Evolutionary conservation across 352 stramenopile genomes (phyloP), one percentile per base, ranked within the genome.

Genomic region (Pythium vanterpoolii): DNA sequence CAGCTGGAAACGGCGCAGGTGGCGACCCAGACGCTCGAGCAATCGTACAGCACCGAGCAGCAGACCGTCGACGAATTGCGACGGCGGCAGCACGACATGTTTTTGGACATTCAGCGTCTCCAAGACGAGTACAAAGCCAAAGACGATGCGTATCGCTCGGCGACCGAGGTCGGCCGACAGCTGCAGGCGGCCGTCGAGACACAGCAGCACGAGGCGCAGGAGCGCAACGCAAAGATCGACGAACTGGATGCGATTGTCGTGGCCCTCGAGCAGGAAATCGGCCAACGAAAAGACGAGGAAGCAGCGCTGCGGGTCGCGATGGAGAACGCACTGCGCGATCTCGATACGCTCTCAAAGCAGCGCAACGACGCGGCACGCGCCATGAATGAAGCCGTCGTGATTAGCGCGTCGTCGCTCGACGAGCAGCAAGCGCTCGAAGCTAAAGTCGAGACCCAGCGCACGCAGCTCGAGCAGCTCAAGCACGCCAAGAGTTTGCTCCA

Each of bases 321-420:
- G 81, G 83, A 89, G 39, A 71, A 73, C 7, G 71, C 81, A 9
- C 58, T 92, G n/a, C 68, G 72, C 0, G 85, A 94, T 36, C 48
- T 94, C 1, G 69, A 84, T 26, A 69, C 59, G 1, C 57, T 94
- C 16, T 90, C 84, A 1, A 71, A 72, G 14, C 82, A 94, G 47
- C 79, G 85, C 27, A 93, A 94, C 39, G 83, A 94, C 24, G 85
- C 79, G 0, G 77, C 83, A 0, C 82, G 81, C 18, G 83, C 85
- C 0, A 93, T 94, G 85, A 92, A 90, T 49, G 85, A 93, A 48
- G 85, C 85, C 21, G 82, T 94, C 34, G 87, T 77, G 8, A 90
- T 93, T 58, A 92, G 81, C 45, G 85, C 83, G 16, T 89, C 77
- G 8, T 89, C 85, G 0, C 59, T 94, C 0, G 83, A 94, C 28